Base-by-base conservation (phyloP, 257 asterid species). In the Solanum pinnatisectum region DNA sequence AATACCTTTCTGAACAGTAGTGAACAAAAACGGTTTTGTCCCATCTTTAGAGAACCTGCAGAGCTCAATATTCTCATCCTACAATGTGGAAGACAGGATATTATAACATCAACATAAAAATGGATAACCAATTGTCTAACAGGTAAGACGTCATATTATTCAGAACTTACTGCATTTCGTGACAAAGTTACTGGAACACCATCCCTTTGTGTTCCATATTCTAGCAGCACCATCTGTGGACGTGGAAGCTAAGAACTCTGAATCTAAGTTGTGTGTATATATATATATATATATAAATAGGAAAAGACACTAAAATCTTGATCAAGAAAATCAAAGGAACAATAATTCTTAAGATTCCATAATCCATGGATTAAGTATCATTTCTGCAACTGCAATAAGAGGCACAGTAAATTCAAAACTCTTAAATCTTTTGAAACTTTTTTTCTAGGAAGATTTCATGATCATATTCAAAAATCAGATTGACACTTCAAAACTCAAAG, bases 21-120 rank as follows among this genome's bases (percentile, higher is more conserved):
- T 92, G 90, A 97, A 97, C 89, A 97, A 88, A 92, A 97, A 97
- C n/a, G 98, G 98, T 87, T 93, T 96, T 86, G 99, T 94, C 91
- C 99, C 99, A 88, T 97, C 99, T 91, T 94, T 95, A 68, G 99
- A 97, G 90, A 97, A 97, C 73, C 97, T 93, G 91, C 99, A 97
- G 83, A 91, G 93, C 91, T 93, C 98, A 88, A 96, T 92, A 89
- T 87, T 95, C 92, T 97, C 99, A 93, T 96, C 98, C 99, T 97
- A 88, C 90, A 85, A 87, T 72, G 88, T 40, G 87, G 68, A 52
- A 37, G 70, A 81, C 13, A 89, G 70, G 87, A 60, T 79, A 74
- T 35, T 42, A 10, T 42, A 42, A 42, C 15, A 42, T 42, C 49
- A 42, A 42, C 49, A 42, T 42, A 42, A 42, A 42, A 40, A 13